These are phyloP conservation scores for Xylaria sp. DNA, from an alignment of 2,329 filamentous ascomycete species.

Conservation along the genomic window DNA sequence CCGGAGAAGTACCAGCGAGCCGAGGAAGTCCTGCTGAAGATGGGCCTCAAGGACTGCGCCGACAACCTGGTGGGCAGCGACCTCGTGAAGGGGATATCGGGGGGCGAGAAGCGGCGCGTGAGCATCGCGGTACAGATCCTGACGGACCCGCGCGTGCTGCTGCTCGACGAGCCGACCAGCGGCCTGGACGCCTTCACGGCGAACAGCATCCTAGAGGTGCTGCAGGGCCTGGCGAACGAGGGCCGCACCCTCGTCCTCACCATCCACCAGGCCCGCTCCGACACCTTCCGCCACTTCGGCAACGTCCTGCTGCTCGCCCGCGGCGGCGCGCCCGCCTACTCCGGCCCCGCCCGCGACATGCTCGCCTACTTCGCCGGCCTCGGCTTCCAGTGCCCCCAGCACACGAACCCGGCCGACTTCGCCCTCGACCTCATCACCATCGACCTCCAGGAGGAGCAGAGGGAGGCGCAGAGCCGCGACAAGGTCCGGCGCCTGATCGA, in stretches of 20 bases:
- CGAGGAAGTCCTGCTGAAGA: slow-evolving; percentile 72
- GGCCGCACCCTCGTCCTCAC: slow-evolving; percentile 76
- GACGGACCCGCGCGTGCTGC: slow-evolving; percentile 71
- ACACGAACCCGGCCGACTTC: slow-evolving; percentile 78
- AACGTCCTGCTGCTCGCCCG: slow-evolving; percentile 71
- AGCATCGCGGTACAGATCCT: slow-evolving; percentile 78
- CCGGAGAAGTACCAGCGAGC: slow-evolving; percentile 68
- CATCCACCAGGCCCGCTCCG: slow-evolving; percentile 76
- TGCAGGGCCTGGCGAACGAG: slow-evolving; percentile 70
- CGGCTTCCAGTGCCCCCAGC: slow-evolving; percentile 66
- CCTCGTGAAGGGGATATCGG: slow-evolving; percentile 75
- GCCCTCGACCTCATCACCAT: slow-evolving; percentile 77
- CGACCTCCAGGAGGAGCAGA: slow-evolving; percentile 67
- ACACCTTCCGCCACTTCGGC: slow-evolving; percentile 72
- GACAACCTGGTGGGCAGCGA: slow-evolving; percentile 74
- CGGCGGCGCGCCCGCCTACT: slow-evolving; percentile 69
- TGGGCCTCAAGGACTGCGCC: slow-evolving; percentile 78
- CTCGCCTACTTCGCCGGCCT: slow-evolving; percentile 63
- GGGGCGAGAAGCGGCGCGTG: slow-evolving; percentile 77
- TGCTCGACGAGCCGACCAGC: slow-evolving; percentile 77
- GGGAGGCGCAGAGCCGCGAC: slow-evolving; percentile 64
- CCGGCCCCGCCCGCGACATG: slow-evolving; percentile 66
- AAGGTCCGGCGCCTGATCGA: slow-evolving; percentile 65
- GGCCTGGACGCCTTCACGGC: slow-evolving; percentile 80
- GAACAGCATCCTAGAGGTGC: slow-evolving; percentile 74